These are phyloP conservation scores for Fusarium mundagurra DNA, from an alignment of 2,329 filamentous ascomycete species.

Conservation along the genomic window DNA sequence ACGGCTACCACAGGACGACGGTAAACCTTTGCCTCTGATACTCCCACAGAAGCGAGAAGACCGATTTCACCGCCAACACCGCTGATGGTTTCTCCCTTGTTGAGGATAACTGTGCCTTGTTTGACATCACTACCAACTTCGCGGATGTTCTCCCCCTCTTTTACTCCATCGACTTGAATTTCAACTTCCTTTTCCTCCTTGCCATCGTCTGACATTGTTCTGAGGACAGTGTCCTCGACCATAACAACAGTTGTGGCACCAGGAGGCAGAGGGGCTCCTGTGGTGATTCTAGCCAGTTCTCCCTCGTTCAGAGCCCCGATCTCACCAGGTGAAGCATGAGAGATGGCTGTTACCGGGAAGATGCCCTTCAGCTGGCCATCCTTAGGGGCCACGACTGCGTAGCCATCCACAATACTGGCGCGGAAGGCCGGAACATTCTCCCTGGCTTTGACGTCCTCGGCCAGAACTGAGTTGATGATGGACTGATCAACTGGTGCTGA, in stretches of 20 bases:
- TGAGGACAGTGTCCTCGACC: slow-evolving; percentile 89
- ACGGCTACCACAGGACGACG: slow-evolving; percentile 83
- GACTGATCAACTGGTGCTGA: slow-evolving; percentile 69
- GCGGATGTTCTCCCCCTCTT: slow-evolving; percentile 85
- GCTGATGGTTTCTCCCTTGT: slow-evolving; percentile 83
- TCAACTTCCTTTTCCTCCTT: slow-evolving; percentile 88
- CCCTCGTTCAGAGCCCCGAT: slow-evolving; percentile 73
- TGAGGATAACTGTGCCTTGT: slow-evolving; percentile 74
- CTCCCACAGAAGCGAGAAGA: slow-evolving; percentile 85
- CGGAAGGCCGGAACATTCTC: slow-evolving; percentile 93
- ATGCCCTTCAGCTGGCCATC: slow-evolving; percentile 76
- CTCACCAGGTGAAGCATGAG: slow-evolving; percentile 82
- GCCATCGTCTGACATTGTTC: slow-evolving; percentile 79
- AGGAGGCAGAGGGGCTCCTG: slow-evolving; percentile 87
- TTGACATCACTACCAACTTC: slow-evolving; percentile 90
- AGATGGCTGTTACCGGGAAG: slow-evolving; percentile 87
- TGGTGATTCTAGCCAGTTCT: slow-evolving; percentile 90
- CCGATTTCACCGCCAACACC: slow-evolving; percentile 91
- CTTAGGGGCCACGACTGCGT: slow-evolving; percentile 78
- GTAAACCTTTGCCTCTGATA: slow-evolving; percentile 75
- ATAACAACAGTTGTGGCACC: slow-evolving; percentile 91
- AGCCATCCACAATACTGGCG: slow-evolving; percentile 97
- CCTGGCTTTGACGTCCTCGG: slow-evolving; percentile 80
- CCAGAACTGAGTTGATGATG: slow-evolving; percentile 81
- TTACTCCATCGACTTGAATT: slow-evolving; percentile 81